Evolutionary conservation across 768 basidiomycete genomes (phyloP), one percentile per base, ranked within the genome.

Genomic region (Boletus insuetus): DNA sequence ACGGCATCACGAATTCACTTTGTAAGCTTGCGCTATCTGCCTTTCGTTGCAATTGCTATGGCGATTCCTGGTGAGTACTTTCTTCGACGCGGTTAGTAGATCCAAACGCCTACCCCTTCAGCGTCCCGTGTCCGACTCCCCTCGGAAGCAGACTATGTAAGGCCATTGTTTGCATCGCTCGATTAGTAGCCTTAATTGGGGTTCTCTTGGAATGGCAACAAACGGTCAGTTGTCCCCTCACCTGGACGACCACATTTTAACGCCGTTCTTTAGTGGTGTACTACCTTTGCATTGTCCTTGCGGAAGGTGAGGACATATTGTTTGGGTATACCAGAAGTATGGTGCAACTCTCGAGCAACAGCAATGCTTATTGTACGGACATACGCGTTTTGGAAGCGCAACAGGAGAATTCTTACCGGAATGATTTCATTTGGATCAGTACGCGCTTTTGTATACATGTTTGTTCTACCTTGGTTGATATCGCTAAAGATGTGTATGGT

Each of bases 351-450:
- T 20, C 16, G 19, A 17, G 12, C 13, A 6, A 38, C 24, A 64
- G 62, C 19, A 1, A 64, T 64, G 53, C 56, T 64, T 38, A 46
- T 61, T 11, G 54, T 64, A 20, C 59, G 63, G 29, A 64, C 63
- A 37, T 64, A 61, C 11, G 56, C 43, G 1, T 56, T 64, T 49
- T 64, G 63, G 63, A 53, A 55, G 7, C 35, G 43, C 13, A 19
- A 58, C 19, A 64, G 31, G 63, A 64, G 22, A 51, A 46, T 64
- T 14, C 63, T 64, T 4, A 37, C 58, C 7, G 56, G 63, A 39
- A 61, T 54, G 46, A 57, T 58, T 19, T 39, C 42, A 17, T 53
- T 55, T 39, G 56, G 58, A 40, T 31, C 20, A 14, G 63, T 58
- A 22, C 12, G 63, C 49, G 8, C 34, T 46, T 43, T 16, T 2